Conservation (phyloP, 2,329 filamentous ascomycete genomes). For the Kalaharituber pfeilii region DNA sequence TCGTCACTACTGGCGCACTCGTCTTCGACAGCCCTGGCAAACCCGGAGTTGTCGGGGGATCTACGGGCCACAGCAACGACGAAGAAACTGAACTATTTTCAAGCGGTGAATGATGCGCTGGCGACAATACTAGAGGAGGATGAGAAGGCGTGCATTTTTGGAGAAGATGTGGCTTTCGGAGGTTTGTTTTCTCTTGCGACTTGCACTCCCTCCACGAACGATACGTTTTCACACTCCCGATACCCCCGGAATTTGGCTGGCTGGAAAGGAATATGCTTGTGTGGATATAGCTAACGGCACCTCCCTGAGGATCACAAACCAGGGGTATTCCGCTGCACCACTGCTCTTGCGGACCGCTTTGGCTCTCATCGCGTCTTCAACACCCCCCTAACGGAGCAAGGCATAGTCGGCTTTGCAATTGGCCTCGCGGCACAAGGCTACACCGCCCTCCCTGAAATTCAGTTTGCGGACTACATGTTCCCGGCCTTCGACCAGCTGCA, state of each 20-base stretch:
- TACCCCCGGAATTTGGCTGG: background rate
- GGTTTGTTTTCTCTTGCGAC: slow-evolving; percentile 30
- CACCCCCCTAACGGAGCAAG: slow-evolving; percentile 84
- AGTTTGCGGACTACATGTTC: slow-evolving; percentile 89
- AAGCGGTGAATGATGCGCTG: slow-evolving; percentile 81
- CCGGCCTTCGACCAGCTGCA: slow-evolving; percentile 89
- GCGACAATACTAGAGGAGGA: slow-evolving; percentile 66
- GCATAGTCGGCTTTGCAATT: slow-evolving; percentile 84
- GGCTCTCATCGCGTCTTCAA: slow-evolving; percentile 87
- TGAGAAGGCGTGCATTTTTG: slow-evolving; percentile 76
- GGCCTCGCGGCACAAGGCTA: slow-evolving; percentile 80
- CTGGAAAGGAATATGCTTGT: too few species aligned
- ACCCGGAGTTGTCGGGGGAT: slow-evolving; percentile 51
- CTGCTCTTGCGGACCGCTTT: slow-evolving; percentile 75
- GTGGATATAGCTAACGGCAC: too few species aligned
- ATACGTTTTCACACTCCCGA: background rate
- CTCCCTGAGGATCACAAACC: background rate
- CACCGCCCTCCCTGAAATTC: slow-evolving; percentile 83
- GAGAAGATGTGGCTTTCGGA: slow-evolving; percentile 92
- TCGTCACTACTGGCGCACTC: slow-evolving; percentile 56
- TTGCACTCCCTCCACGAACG: background rate
- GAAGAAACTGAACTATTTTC: slow-evolving; percentile 82
- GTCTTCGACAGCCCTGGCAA: slow-evolving; percentile 46
- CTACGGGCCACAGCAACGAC: slow-evolving; percentile 50
- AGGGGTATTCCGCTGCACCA: slow-evolving; percentile 73